phyloP scores from a whole-genome alignment of 2,329 filamentous ascomycete genomes.

The Exophiala sp. region DNA sequence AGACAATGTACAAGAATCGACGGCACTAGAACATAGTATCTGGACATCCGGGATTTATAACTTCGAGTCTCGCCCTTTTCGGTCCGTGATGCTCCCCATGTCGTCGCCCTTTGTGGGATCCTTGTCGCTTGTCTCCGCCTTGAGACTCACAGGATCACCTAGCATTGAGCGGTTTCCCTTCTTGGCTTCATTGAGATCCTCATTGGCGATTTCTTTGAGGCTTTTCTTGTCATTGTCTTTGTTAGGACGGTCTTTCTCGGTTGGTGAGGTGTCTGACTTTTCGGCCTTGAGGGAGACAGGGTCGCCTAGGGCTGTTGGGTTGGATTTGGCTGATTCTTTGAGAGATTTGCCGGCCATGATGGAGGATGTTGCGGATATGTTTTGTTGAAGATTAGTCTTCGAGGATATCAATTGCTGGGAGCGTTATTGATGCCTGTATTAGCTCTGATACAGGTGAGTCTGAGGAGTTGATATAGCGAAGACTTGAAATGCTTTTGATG shows the following conservation, averaged over 20 bases:
- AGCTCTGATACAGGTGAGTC: not conserved
- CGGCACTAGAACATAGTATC: not conserved
- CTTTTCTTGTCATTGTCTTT: slow-evolving; percentile 1
- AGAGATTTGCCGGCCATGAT: slow-evolving; percentile 19
- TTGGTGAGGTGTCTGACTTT: slow-evolving; percentile 17
- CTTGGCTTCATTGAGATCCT: slow-evolving; percentile 17
- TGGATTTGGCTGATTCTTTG: slow-evolving; percentile 14
- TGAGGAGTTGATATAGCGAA: not conserved
- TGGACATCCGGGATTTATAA: slow-evolving; percentile 1
- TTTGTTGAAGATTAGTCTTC: not conserved
- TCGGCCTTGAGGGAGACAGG: slow-evolving; percentile 25
- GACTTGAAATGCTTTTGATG: too few relatives aligned
- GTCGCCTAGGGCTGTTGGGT: slow-evolving; percentile 23
- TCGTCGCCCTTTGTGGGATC: slow-evolving; percentile 32
- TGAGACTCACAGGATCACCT: slow-evolving; percentile 41
- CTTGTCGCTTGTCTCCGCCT: slow-evolving; percentile 37
- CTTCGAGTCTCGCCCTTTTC: slow-evolving; percentile 20
- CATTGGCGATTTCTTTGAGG: slow-evolving; percentile 22
- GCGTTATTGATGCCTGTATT: too few relatives aligned
- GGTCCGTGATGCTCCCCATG: slow-evolving; percentile 6
- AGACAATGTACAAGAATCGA: slow-evolving; percentile 1
- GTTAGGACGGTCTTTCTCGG: slow-evolving; percentile 12
- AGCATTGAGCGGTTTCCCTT: slow-evolving; percentile 37
- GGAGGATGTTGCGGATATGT: not conserved
- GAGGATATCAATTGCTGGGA: too few relatives aligned